These are phyloP conservation scores for Pezicula radicicola DNA, from an alignment of 2,329 filamentous ascomycete genomes.

Conservation along the genomic window DNA sequence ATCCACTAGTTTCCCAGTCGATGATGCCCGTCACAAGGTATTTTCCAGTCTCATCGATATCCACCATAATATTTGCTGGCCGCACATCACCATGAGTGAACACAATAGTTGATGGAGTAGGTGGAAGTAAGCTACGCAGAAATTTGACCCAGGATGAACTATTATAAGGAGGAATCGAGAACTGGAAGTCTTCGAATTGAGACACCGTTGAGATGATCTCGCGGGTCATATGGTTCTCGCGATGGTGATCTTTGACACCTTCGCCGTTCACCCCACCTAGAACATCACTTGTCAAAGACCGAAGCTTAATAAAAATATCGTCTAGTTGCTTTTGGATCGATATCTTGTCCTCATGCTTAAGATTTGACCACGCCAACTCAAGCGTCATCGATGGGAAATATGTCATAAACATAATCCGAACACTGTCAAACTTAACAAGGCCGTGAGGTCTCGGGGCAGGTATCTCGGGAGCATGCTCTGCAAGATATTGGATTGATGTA, in stretches of 20 bases:
- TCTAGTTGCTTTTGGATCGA: conserved; percentile 6
- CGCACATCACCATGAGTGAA: conserved; percentile 15
- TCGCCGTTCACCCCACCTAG: conserved; percentile 7
- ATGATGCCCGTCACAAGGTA: conserved; percentile 12
- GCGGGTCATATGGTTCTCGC: conserved; percentile 2
- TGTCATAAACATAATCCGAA: conserved; percentile 9
- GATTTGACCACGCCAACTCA: conserved; percentile 6
- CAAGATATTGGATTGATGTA: conserved; percentile 9
- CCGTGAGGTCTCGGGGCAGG: conserved; percentile 11
- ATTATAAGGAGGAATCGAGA: conserved; percentile 5
- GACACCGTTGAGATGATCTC: conserved; percentile 2
- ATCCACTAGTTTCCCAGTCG: conserved; percentile 14
- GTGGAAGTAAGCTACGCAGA: conserved; percentile 11
- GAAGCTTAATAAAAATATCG: conserved; percentile 7
- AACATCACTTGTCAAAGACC: conserved; percentile 2
- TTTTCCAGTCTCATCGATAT: conserved; percentile 3
- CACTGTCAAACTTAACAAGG: conserved; percentile 7
- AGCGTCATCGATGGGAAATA: conserved; percentile 8
- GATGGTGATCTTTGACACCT: conserved; percentile 6
- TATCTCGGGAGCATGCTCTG: conserved; percentile 7
- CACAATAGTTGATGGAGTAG: not conserved
- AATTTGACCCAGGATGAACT: conserved; percentile 7
- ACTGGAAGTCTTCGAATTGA: conserved; percentile 14
- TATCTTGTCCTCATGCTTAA: conserved; percentile 6
- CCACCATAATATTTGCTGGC: conserved; percentile 15